Evolutionary conservation across 2,329 filamentous ascomycete species (phyloP).

Genomic region (Amauroascus verrucosus): DNA sequence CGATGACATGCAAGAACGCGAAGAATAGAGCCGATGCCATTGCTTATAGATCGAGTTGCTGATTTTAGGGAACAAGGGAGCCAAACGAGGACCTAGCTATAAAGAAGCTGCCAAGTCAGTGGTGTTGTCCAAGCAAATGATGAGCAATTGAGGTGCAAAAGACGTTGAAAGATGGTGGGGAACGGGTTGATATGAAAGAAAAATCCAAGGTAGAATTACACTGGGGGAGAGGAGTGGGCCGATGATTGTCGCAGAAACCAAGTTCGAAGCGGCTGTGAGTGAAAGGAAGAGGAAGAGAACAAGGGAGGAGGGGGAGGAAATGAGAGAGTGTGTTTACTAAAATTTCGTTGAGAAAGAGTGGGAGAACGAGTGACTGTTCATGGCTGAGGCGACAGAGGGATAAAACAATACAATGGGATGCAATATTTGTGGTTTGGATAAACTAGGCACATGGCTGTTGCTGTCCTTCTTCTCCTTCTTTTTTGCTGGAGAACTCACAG

Average conservation of each 20-base stretch:
- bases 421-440: neutral
- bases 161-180: no score
- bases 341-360: conserved; percentile 6
- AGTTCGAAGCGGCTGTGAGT: neutral
- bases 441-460: neutral
- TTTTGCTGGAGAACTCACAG: neutral
- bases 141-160: neutral
- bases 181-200: neutral
- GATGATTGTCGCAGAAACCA: neutral
- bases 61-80: neutral
- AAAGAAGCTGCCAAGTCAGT: conserved; percentile 1
- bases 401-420: neutral
- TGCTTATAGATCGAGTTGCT: neutral
- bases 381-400: conserved; percentile 10
- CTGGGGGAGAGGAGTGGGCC: neutral
- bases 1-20: neutral
- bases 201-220: neutral
- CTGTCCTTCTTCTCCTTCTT: neutral
- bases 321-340: neutral
- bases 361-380: conserved; percentile 3
- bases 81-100: neutral
- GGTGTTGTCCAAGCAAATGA: neutral
- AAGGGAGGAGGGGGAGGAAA: neutral
- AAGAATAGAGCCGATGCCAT: conserved; percentile 10
- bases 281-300: neutral